Evolutionary conservation across 805 yeast species (phyloP).

Genomic region (Teunomyces stri): DNA sequence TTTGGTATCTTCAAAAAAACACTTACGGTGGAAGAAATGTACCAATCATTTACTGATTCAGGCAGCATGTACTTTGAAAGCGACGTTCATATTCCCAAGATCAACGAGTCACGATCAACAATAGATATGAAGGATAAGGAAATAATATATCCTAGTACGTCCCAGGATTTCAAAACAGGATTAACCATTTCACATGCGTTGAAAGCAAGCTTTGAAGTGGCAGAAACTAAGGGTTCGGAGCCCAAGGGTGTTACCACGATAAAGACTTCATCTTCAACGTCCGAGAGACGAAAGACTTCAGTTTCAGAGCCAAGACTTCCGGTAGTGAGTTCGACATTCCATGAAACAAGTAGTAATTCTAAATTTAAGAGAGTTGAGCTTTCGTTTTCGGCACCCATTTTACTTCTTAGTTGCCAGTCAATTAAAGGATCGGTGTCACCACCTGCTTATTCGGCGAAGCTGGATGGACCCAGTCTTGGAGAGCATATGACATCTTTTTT

Average conservation of each 20-base stretch:
- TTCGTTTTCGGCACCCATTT: constrained; percentile 13
- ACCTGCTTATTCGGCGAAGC: constrained; percentile 8
- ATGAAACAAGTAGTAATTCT: constrained; percentile 2
- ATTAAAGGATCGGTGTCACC: constrained; percentile 11
- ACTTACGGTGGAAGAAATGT: background rate
- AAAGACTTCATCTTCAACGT: background rate
- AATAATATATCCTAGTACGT: constrained; percentile 7
- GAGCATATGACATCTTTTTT: constrained; percentile 1
- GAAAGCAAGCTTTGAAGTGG: constrained; percentile 11
- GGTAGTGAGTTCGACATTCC: constrained; percentile 7
- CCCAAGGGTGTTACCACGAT: background rate
- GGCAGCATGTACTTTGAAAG: constrained; percentile 2
- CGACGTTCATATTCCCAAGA: constrained; percentile 4
- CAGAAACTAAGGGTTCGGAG: constrained; percentile 5
- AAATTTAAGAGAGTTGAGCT: constrained; percentile 12
- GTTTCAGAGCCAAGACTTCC: background rate
- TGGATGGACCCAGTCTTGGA: background rate
- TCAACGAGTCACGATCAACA: background rate
- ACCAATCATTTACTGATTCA: background rate
- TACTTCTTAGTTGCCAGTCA: constrained; percentile 10
- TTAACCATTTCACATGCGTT: constrained; percentile 10
- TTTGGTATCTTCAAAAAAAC: background rate
- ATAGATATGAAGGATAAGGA: constrained; percentile 6
- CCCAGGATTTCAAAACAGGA: constrained; percentile 5
- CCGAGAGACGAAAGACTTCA: background rate